Percentiles rank a stretch among this genome's conserved stretches.
These are phyloP conservation scores for Patellaria atrata DNA, from an alignment of 495 filamentous ascomycete species.

Conservation along the genomic window DNA sequence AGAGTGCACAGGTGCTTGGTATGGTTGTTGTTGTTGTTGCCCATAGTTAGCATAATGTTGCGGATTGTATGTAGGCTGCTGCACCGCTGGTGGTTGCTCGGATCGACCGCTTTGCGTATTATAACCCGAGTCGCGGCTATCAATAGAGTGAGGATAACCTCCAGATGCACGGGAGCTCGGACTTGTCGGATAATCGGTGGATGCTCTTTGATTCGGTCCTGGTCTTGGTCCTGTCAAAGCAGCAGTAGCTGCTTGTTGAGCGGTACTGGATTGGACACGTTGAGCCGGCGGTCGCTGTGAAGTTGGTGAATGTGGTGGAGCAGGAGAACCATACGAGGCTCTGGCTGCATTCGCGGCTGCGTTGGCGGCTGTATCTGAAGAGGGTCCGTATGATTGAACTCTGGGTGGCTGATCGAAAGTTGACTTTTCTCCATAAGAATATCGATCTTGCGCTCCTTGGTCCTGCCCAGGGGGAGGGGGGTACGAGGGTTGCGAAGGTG, in stretches of 20 bases:
- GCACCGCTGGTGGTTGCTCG: constrained; percentile 11
- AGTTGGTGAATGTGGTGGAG: constrained; percentile 24
- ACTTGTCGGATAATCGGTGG: constrained; percentile 31
- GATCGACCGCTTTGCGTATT: too few relatives aligned
- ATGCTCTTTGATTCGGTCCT: constrained; percentile 27
- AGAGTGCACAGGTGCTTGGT: too few relatives aligned
- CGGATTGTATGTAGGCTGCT: constrained; percentile 20
- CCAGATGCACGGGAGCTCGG: constrained; percentile 11
- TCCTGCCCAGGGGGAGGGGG: constrained; percentile 28
- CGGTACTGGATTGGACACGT: constrained; percentile 31
- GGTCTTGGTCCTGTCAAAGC: constrained; percentile 32
- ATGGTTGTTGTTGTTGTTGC: constrained; percentile 35
- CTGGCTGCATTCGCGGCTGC: constrained; percentile 36
- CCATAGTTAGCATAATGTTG: constrained; percentile 20
- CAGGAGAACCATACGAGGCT: constrained; percentile 23
- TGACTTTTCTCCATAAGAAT: constrained; percentile 33
- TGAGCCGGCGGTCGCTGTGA: constrained; percentile 28
- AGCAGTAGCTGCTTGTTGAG: constrained; percentile 29
- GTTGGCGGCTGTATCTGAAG: constrained; percentile 27
- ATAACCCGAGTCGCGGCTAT: too few relatives aligned
- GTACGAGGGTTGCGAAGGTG: constrained; percentile 24
- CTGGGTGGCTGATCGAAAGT: constrained; percentile 25
- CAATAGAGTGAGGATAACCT: constrained; percentile 5
- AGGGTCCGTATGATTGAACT: constrained; percentile 26
- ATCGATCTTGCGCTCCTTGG: constrained; percentile 30